A percentile compares a stretch with the other conserved stretches of the same genome.
These are phyloP conservation scores for Cladophialophora chaetospira DNA, from an alignment of 2,329 filamentous ascomycete species.

Conservation along the genomic window DNA sequence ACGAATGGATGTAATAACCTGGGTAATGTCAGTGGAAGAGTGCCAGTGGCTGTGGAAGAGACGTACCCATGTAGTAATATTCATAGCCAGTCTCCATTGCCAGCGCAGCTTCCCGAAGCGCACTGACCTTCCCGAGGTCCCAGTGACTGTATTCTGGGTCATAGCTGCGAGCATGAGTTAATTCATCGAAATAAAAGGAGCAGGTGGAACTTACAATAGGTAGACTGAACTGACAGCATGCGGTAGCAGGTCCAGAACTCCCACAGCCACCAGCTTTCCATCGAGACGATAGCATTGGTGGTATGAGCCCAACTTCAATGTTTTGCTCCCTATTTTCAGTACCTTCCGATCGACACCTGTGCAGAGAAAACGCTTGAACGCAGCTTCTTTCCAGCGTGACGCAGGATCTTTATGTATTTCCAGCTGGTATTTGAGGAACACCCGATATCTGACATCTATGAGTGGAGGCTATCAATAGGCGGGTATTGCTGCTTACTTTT, in stretches of 20 bases:
- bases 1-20: conserved; percentile 65
- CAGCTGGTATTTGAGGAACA: conserved; percentile 52
- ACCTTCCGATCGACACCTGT: conserved; percentile 46
- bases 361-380: conserved; percentile 53
- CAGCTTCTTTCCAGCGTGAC: conserved; percentile 46
- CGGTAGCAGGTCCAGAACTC: conserved; percentile 51
- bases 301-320: conserved; percentile 51
- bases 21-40: not conserved
- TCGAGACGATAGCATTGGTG: conserved; percentile 55
- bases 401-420: conserved; percentile 49
- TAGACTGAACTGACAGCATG: conserved; percentile 54
- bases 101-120: conserved; percentile 61
- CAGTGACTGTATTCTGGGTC: conserved; percentile 62
- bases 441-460: conserved; percentile 40
- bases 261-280: conserved; percentile 52
- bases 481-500: conserved; percentile 46
- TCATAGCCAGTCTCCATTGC: conserved; percentile 57
- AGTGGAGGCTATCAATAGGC: not conserved
- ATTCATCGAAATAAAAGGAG: not conserved
- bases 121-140: conserved; percentile 65
- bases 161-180: conserved; percentile 46
- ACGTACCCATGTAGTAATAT: conserved; percentile 66
- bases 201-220: conserved; percentile 44
- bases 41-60: not conserved
- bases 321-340: conserved; percentile 39